Base-by-base conservation (phyloP, 179 eudicot genomes). In the Drosera spatulata region DNA sequence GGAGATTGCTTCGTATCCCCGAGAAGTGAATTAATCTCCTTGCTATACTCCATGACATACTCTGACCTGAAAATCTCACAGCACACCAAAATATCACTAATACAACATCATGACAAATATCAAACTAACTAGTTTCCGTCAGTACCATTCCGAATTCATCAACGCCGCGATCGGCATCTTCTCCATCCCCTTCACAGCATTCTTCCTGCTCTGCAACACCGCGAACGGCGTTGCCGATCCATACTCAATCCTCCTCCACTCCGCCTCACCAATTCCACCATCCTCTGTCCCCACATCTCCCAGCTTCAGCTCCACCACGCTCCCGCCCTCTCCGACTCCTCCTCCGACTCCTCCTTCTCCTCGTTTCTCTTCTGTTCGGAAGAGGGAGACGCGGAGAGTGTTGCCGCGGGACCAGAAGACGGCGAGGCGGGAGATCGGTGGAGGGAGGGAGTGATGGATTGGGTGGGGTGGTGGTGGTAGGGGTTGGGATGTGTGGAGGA, bases 161-260 rank as follows among this genome's bases (percentile, higher is more conserved):
- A 74, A 61, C 47, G 74, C 65, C 7, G 61, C 60, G 6, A 58
- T 15, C 9, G 77, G 64, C 65, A 78, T 46, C 39, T 63, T 74
- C 4, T 78, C 72, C 62, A 72, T 39, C 4, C 78, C 68, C 3
- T 67, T 60, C 48, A 67, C 55, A 2, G 86, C 70, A 61, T 84
- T 81, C 74, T 77, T 88, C 52, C 81, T 79, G 51, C 77, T 90
- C 82, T 89, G 96, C 62, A 89, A 80, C 61, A 82, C 63, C 15
- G 89, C 96, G 60, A 86, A 93, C 3, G 96, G 96, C 42, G 95
- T 46, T 12, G 84, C 95, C 0, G 98, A 85, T 9, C 89, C 96
- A 53, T 85, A 82, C 10, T 82, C 89, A 10, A 93, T 81, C 62
- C 87, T 82, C 77, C 96, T 73, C 90, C 88, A 79, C 61, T 64